Base-by-base conservation (phyloP, 1,139 yeast genomes). In the Geotrichum histeridarum region DNA sequence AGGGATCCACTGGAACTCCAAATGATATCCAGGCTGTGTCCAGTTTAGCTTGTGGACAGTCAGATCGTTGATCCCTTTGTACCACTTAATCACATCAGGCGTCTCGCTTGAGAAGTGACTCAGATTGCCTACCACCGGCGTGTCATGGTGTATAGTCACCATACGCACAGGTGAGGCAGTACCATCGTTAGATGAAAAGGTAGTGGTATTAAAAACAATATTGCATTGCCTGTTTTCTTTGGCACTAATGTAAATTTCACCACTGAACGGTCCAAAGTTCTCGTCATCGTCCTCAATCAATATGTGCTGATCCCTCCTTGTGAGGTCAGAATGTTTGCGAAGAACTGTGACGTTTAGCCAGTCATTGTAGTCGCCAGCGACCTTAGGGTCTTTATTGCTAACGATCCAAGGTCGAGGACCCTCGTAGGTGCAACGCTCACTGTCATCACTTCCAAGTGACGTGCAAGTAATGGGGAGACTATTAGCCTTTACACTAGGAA, bases 1-100 rank as follows among this genome's bases (percentile, higher is more conserved):
- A 4, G 95, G 95, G 43, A 86, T 74, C 96, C 96, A 88, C 64
- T 86, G 86, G 54, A 89, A 65, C 1, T 84, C 86, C 50, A 89
- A 60, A 59, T 78, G 85, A 64, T 80, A 85, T 1, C 75, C 72
- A 1, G 68, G 61, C 51, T 73, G 73, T 14, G 77, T 71, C 83
- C 88, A 84, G 62, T 78, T 76, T 37, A 85, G 71, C 64, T 84
- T 86, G 66, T 84, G 86, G 55, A 89, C 67, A 47, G 78, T 78
- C 4, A 86, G 63, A 52, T 75, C 76, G 57, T 82, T 80, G 52
- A 88, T 84, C 14, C 96, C 95, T 43, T 58, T 56, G 44, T 60
- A 59, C 55, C 60, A 59, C 37, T 63, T 58, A 49, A 59, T 56
- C 51, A 54, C 55, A 42, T 62, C 63, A 17, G 56, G 54, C n/a